A percentile compares a stretch with the other conserved stretches of the same genome.
Conservation (phyloP, 148 eudicot species). For the Persicaria tinctoria region DNA sequence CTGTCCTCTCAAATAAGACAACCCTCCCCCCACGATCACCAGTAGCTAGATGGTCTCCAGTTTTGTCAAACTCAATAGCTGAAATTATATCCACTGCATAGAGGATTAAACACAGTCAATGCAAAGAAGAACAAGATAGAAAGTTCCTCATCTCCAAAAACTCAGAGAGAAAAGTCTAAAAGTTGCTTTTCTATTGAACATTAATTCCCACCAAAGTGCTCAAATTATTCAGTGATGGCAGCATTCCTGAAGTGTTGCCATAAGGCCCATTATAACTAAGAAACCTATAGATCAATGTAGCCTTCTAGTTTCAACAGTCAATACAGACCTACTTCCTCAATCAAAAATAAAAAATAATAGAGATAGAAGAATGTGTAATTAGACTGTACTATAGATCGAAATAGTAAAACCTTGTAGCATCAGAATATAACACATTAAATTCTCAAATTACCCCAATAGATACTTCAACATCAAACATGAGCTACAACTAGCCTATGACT, state of each 20-base stretch:
- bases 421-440: too few relatives aligned
- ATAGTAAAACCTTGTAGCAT: not conserved
- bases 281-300: not conserved
- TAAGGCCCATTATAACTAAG: not conserved
- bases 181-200: not conserved
- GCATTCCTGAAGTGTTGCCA: not conserved
- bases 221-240: not conserved
- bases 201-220: not conserved
- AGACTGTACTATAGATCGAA: not conserved
- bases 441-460: not conserved
- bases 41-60: constrained; percentile 73
- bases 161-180: not conserved
- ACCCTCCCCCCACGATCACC: constrained; percentile 85
- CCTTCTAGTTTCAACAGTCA: not conserved
- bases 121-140: constrained; percentile 3
- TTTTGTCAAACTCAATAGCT: constrained; percentile 71
- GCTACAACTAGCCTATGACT: too few relatives aligned
- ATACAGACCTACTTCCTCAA: not conserved
- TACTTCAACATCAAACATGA: not conserved
- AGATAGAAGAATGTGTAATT: not conserved
- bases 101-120: constrained; percentile 9
- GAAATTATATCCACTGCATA: constrained; percentile 62
- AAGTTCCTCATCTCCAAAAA: constrained; percentile 5
- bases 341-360: constrained; percentile 3
- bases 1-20: constrained; percentile 68